These are phyloP conservation scores for Didymosphaeria variabile DNA, from an alignment of 2,329 filamentous ascomycete genomes.

Conservation along the genomic window DNA sequence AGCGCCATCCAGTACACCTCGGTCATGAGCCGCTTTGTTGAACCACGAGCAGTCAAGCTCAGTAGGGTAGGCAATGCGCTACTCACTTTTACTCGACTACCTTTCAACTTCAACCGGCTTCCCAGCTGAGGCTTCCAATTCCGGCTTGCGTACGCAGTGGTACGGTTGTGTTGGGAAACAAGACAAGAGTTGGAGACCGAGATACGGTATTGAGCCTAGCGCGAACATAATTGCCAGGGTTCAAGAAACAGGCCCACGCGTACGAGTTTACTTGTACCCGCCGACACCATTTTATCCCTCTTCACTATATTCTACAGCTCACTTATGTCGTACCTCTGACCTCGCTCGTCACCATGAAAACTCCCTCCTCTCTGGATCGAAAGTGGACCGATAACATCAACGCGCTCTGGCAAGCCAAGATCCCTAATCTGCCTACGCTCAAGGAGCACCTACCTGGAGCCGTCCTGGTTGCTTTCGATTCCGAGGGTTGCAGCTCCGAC, in stretches of 20 bases:
- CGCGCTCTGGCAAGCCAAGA: conserved; percentile 7
- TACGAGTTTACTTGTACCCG: not conserved
- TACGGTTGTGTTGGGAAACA: too few species aligned
- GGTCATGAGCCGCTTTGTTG: too few species aligned
- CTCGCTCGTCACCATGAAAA: conserved; percentile 2
- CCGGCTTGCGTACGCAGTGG: too few species aligned
- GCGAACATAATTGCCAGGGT: too few species aligned
- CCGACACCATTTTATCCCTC: not conserved
- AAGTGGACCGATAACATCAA: conserved; percentile 1
- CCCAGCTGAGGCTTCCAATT: too few species aligned
- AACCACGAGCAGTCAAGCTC: too few species aligned
- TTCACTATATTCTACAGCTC: not conserved
- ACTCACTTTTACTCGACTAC: too few species aligned
- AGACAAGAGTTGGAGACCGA: too few species aligned
- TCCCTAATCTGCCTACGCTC: not conserved
- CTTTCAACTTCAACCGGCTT: too few species aligned
- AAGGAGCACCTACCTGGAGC: conserved; percentile 9
- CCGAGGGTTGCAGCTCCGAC: not conserved
- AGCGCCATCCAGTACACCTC: too few species aligned
- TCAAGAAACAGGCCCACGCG: not conserved
- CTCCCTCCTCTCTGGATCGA: not conserved
- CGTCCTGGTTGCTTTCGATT: conserved; percentile 9
- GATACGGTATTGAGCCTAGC: too few species aligned
- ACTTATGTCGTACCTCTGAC: conserved; percentile 29
- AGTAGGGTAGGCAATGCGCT: too few species aligned